phyloP scores from a whole-genome alignment of 306 rosid species.

The Malus asiatica region DNA sequence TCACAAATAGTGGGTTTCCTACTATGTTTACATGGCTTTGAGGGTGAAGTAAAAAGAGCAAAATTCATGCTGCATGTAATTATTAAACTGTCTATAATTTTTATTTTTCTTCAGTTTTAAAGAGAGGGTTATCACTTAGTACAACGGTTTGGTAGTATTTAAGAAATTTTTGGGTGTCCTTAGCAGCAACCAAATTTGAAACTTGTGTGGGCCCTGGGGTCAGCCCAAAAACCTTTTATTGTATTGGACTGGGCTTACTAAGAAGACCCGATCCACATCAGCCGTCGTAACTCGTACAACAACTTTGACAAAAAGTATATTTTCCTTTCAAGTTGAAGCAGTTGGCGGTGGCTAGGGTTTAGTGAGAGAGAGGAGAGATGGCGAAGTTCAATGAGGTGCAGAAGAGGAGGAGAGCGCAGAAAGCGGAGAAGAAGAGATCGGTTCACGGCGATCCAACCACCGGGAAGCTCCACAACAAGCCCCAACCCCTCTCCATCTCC shows the following conservation, averaged over 20 bases:
- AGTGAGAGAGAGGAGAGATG: constrained; percentile 22
- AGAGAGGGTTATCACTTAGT: no score
- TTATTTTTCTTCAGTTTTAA: no score
- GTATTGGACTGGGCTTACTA: neutral
- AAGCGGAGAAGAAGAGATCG: constrained; percentile 59
- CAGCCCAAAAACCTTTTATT: neutral
- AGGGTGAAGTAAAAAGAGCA: no score
- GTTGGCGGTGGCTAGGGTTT: neutral
- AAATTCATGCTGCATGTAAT: no score
- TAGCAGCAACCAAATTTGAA: neutral
- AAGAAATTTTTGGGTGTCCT: neutral
- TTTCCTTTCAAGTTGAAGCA: neutral
- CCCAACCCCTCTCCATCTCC: constrained; percentile 50
- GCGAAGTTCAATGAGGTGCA: constrained; percentile 91
- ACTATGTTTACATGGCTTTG: no score
- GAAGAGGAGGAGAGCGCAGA: constrained; percentile 62
- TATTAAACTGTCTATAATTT: no score
- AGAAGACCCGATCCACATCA: neutral
- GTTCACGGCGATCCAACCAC: constrained; percentile 63
- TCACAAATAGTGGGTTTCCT: no score
- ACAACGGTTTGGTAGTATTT: no score
- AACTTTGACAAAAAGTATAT: fast-evolving
- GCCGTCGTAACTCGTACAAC: neutral
- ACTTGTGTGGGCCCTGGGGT: neutral
- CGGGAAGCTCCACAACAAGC: constrained; percentile 54